Conservation (phyloP, 1,139 yeast species). For the Pichia kudriavzevii region DNA sequence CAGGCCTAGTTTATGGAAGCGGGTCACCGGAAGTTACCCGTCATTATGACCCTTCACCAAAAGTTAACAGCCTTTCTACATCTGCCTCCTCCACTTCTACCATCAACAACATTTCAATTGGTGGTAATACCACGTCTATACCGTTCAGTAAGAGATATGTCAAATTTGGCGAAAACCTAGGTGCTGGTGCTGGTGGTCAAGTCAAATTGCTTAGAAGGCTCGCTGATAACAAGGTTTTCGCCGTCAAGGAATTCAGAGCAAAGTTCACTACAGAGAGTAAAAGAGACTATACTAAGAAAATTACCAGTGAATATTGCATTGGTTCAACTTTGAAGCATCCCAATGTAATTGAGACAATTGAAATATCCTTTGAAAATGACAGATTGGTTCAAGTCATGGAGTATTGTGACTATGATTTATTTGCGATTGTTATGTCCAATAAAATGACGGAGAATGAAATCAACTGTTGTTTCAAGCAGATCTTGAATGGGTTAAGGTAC, state of each 20-base stretch:
- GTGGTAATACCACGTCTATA: constrained; percentile 45
- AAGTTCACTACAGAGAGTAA: constrained; percentile 75
- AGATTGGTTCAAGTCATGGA: constrained; percentile 95
- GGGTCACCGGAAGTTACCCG: constrained; percentile 15
- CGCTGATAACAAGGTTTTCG: constrained; percentile 78
- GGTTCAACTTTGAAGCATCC: constrained; percentile 95
- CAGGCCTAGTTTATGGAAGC: constrained; percentile 9
- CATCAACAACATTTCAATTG: constrained; percentile 25
- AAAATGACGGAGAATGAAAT: constrained; percentile 80
- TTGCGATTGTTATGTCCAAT: constrained; percentile 97
- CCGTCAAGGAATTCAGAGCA: constrained; percentile 93
- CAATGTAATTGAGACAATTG: constrained; percentile 87
- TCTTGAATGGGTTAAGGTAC: constrained; percentile 75
- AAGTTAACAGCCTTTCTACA: constrained; percentile 13
- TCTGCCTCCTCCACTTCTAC: constrained; percentile 17
- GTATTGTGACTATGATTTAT: constrained; percentile 91
- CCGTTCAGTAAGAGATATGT: constrained; percentile 71
- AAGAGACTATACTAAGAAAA: constrained; percentile 88
- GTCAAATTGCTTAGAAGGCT: constrained; percentile 81
- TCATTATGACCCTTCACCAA: constrained; percentile 13
- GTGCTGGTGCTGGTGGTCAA: constrained; percentile 98
- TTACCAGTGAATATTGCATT: constrained; percentile 94
- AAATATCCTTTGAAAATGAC: constrained; percentile 79
- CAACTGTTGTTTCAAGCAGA: constrained; percentile 84
- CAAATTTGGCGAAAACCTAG: constrained; percentile 79